Evolutionary conservation across 2,329 filamentous ascomycete genomes (phyloP).

Genomic region (Aspergillus felis): DNA sequence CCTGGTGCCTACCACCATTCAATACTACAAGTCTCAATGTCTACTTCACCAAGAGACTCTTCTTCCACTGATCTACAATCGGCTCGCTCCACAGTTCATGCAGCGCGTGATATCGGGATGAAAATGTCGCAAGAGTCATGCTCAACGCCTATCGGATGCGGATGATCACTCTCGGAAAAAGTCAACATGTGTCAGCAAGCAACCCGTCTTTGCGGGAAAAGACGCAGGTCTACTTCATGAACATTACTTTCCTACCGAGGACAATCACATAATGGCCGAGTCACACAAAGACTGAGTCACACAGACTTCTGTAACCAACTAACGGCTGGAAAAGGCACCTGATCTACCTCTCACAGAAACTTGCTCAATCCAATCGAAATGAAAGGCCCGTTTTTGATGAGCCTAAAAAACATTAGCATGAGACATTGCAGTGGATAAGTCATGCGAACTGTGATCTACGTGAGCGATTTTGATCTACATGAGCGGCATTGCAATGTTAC

Average conservation of each 20-base stretch:
- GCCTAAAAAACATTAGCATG: background rate
- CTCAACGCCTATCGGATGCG: background rate
- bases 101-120: background rate
- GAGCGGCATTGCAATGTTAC: background rate
- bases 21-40: too few relatives aligned
- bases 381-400: background rate
- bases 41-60: background rate
- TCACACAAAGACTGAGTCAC: too few relatives aligned
- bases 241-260: background rate
- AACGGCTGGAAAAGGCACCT: background rate
- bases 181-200: background rate
- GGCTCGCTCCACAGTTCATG: background rate
- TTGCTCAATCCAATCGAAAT: background rate
- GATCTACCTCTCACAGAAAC: background rate
- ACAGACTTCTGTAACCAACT: background rate
- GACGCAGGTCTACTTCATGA: background rate
- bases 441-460: background rate
- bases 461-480: background rate
- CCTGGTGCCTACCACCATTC: background rate
- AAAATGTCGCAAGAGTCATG: background rate
- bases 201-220: background rate
- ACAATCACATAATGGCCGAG: background rate
- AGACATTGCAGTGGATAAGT: background rate
- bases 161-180: background rate
- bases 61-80: background rate